Conservation (phyloP, 1,284 basidiomycete species). For the Cerrena zonata region DNA sequence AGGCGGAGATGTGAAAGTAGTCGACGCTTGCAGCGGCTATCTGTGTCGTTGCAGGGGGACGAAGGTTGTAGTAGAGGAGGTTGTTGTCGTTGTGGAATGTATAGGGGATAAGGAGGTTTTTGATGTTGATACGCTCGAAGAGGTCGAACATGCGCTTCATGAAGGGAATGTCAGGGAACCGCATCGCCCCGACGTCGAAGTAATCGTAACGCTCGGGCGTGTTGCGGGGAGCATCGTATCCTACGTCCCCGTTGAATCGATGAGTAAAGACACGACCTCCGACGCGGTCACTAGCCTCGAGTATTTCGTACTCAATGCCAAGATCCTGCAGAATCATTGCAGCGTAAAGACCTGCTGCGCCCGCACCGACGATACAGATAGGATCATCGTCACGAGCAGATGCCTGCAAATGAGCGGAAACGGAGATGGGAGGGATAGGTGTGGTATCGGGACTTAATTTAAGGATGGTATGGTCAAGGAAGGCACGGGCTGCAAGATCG, state of each 20-base stretch:
- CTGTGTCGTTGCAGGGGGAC: slow-evolving; percentile 3
- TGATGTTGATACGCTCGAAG: slow-evolving; percentile 8
- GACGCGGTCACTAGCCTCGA: slow-evolving; percentile 18
- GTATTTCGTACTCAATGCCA: slow-evolving; percentile 16
- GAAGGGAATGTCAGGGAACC: slow-evolving; percentile 26
- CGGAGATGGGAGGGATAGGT: too few relatives aligned
- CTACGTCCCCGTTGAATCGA: slow-evolving; percentile 12
- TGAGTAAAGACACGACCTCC: slow-evolving; percentile 35
- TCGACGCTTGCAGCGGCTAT: slow-evolving; percentile 4
- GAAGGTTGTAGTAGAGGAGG: slow-evolving; percentile 11
- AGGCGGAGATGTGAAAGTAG: slow-evolving; percentile 7
- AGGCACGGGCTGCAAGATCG: too few relatives aligned
- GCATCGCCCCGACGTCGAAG: slow-evolving; percentile 31
- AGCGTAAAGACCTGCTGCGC: too few relatives aligned
- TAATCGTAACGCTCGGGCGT: neutral
- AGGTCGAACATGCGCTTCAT: slow-evolving; percentile 28
- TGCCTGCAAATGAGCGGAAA: too few relatives aligned
- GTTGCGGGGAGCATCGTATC: slow-evolving; percentile 2
- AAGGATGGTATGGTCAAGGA: too few relatives aligned
- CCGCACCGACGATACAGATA: too few relatives aligned
- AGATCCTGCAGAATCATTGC: slow-evolving; percentile 9
- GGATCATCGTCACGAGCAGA: too few relatives aligned
- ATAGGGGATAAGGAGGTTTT: too few relatives aligned
- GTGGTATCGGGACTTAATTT: too few relatives aligned
- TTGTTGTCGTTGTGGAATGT: slow-evolving; percentile 11